Evolutionary conservation across 1,139 yeast genomes (phyloP).

Genomic region (Spathaspora jeffriesii): DNA sequence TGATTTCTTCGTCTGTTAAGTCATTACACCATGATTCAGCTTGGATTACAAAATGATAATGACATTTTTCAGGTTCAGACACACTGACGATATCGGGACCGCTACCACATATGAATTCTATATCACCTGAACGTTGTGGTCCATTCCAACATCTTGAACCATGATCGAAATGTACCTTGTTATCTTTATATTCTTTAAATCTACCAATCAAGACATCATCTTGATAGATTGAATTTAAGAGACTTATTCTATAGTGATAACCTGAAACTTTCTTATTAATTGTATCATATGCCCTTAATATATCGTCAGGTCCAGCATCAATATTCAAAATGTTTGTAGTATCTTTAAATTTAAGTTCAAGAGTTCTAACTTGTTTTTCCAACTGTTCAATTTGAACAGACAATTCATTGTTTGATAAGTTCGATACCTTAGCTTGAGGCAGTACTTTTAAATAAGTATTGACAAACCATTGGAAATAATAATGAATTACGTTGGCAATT

Average conservation of each 20-base stretch:
- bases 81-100: constrained; percentile 59
- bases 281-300: constrained; percentile 59
- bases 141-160: constrained; percentile 99
- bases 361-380: constrained; percentile 19
- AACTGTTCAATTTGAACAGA: constrained; percentile 9
- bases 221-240: constrained; percentile 60
- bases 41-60: constrained; percentile 59
- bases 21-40: constrained; percentile 73
- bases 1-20: constrained; percentile 29
- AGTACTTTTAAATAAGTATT: constrained; percentile 11
- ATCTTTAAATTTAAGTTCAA: constrained; percentile 17
- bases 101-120: constrained; percentile 69
- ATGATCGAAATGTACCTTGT: constrained; percentile 43
- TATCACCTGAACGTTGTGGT: constrained; percentile 72
- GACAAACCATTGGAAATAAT: constrained; percentile 18
- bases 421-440: constrained; percentile 7
- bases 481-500: constrained; percentile 23
- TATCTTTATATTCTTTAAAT: constrained; percentile 34
- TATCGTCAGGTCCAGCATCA: constrained; percentile 64
- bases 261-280: constrained; percentile 59
- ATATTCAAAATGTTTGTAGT: constrained; percentile 19
- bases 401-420: constrained; percentile 10
- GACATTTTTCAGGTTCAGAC: constrained; percentile 89
- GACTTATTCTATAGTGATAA: constrained; percentile 67
- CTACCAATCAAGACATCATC: constrained; percentile 60